Evolutionary conservation across 2,329 filamentous ascomycete species (phyloP).

Genomic region (Fusarium tricinctum): DNA sequence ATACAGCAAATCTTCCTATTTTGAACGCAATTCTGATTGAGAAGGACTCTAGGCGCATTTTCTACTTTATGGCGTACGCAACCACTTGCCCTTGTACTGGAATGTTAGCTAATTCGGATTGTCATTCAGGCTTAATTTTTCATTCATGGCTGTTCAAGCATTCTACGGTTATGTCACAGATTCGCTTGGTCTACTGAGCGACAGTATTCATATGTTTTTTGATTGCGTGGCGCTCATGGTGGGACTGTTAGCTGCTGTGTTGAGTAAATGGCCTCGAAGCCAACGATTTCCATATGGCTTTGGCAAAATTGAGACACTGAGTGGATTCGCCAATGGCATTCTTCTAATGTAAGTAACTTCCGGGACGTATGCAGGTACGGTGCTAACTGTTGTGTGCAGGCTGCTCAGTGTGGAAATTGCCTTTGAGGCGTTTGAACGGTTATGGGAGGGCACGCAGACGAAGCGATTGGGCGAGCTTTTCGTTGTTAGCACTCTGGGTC

Average conservation of each 20-base stretch:
- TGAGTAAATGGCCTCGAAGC: conserved; percentile 96
- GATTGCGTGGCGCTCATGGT: conserved; percentile 94
- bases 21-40: conserved; percentile 89
- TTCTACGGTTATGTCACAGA: conserved; percentile 95
- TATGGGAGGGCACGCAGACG: conserved; percentile 86
- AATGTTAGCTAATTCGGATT: conserved; percentile 34
- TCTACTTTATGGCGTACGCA: conserved; percentile 92
- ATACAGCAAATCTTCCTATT: conserved; percentile 79
- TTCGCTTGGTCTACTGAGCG: conserved; percentile 93
- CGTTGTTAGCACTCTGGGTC: conserved; percentile 86
- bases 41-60: conserved; percentile 93
- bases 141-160: conserved; percentile 94
- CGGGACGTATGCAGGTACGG: not conserved
- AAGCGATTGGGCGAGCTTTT: conserved; percentile 89
- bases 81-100: not conserved
- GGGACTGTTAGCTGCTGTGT: conserved; percentile 90
- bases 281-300: conserved; percentile 93
- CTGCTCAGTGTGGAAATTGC: conserved; percentile 96
- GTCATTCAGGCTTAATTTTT: conserved; percentile 82
- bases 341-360: conserved; percentile 80
- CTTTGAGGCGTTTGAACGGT: conserved; percentile 90
- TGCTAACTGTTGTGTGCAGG: conserved; percentile 59
- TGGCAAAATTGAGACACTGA: conserved; percentile 95
- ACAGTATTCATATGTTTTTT: conserved; percentile 99
- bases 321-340: conserved; percentile 95